Conservation (phyloP, 2,329 filamentous ascomycete species). For the Aotearoamyces nothofagi region DNA sequence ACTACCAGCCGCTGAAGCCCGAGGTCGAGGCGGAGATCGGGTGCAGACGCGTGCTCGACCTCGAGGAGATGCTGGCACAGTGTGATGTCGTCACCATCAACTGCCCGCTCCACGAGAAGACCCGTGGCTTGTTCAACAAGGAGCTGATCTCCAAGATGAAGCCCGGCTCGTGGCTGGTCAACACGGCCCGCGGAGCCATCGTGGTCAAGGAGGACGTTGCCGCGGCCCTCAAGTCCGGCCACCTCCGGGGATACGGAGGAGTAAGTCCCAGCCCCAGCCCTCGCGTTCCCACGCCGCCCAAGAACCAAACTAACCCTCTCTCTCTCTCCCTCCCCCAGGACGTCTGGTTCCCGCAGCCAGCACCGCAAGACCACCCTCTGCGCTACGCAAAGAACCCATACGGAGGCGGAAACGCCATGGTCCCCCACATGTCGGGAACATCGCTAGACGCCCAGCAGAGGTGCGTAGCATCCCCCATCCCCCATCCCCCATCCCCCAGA, state of each 20-base stretch:
- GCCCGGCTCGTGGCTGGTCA: slow-evolving; percentile 85
- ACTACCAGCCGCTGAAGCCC: slow-evolving; percentile 85
- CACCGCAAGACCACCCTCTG: slow-evolving; percentile 82
- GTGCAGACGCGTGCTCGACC: slow-evolving; percentile 70
- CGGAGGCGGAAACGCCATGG: slow-evolving; percentile 96
- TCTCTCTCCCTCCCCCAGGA: too few species aligned
- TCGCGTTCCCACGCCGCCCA: too few species aligned
- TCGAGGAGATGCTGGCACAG: slow-evolving; percentile 88
- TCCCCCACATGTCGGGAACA: slow-evolving; percentile 96
- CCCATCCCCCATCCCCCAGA: too few species aligned
- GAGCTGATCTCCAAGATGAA: slow-evolving; percentile 98
- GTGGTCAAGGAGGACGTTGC: slow-evolving; percentile 99
- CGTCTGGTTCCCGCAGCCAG: slow-evolving; percentile 95
- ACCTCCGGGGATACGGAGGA: slow-evolving; percentile 78
- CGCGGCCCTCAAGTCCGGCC: slow-evolving; percentile 77
- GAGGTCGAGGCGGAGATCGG: slow-evolving; percentile 94
- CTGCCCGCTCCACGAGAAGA: slow-evolving; percentile 98
- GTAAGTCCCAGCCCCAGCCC: too few species aligned
- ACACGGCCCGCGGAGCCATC: slow-evolving; percentile 97
- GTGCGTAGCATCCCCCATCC: too few species aligned
- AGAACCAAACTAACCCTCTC: slow-evolving; percentile 7
- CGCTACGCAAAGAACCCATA: slow-evolving; percentile 88
- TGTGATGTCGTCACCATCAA: slow-evolving; percentile 99
- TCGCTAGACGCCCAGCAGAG: slow-evolving; percentile 95
- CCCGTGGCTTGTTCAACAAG: slow-evolving; percentile 94